Conservation (phyloP, 495 filamentous ascomycete genomes). For the Neurospora intermedia region DNA sequence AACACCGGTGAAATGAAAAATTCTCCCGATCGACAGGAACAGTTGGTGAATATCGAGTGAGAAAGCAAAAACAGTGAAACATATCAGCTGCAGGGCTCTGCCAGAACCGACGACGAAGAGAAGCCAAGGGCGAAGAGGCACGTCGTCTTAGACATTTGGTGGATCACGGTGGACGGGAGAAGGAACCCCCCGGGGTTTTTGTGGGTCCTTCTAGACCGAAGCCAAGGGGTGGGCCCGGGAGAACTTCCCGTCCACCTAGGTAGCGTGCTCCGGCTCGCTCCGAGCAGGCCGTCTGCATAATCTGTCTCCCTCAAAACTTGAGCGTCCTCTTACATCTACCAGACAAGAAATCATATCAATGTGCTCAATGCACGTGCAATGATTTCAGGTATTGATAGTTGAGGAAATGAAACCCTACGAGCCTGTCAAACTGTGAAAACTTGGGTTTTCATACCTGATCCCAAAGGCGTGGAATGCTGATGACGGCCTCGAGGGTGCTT, state of each 20-base stretch:
- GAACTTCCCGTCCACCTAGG: background rate
- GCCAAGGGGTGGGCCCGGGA: background rate
- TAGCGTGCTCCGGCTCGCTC: background rate
- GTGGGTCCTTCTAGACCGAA: background rate
- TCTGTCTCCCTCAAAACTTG: background rate
- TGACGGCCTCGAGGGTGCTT: background rate
- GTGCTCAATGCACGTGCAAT: background rate
- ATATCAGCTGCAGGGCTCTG: background rate
- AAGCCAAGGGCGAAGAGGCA: background rate
- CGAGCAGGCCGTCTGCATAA: background rate
- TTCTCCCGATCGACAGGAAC: background rate
- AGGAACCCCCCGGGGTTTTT: background rate
- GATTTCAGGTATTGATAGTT: background rate
- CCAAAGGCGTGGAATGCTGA: background rate
- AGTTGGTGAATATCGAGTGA: background rate
- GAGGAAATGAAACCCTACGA: background rate
- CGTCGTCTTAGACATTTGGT: background rate
- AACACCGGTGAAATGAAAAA: background rate
- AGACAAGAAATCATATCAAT: background rate
- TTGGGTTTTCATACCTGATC: background rate
- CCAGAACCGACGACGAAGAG: background rate
- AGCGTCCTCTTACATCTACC: background rate
- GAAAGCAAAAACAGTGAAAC: background rate
- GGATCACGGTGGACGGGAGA: background rate
- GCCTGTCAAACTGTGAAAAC: background rate